Evolutionary conservation across 257 asterid species (phyloP), one percentile per base, ranked within the genome.

Genomic region (Solanum okadae): DNA sequence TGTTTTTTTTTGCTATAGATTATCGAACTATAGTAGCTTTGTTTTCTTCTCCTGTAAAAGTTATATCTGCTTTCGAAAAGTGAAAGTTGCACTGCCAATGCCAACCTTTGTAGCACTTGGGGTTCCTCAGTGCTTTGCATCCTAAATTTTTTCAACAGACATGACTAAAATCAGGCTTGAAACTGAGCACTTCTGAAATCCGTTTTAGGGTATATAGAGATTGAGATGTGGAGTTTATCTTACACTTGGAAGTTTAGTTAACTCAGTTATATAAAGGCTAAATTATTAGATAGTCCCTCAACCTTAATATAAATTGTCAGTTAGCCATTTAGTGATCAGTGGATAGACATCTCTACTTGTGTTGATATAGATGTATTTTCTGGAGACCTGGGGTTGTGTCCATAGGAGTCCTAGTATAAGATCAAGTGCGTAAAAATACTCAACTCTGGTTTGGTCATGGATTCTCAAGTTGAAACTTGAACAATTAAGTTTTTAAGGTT

Each of bases 11-110:
- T 73, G 87, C 68, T 91, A 90, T 89, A 89, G 92, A 91, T 88
- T 89, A 81, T 91, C 81, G 13, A 87, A 86, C 89, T 79, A 86
- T 86, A 52, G 61, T 92, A 89, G 78, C 89, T 90, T 44, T 90
- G 86, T 92, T 73, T 52, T 86, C 49, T 27, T 27, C 61, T 86
- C 68, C n/a, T 68, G 65, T 86, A 68, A 79, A 83, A 81, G 38
- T 81, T 87, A 10, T 49, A 38, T 86, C 33, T 34, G 73, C 84
- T 77, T 77, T 77, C 13, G 14, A n/a, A 77, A 40, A 77, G 84
- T n/a, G n/a, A 38, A 77, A 44, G 61, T 77, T n/a, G 84, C 84
- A n/a, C 10, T 27, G 29, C 29, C 29, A 27, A 27, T 76, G 83
- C 33, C 83, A 37, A 23, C 61, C 23, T 77, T 23, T 76, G 4